Conservation (phyloP, 2,329 filamentous ascomycete genomes). For the Grosmannia clavigera region DNA sequence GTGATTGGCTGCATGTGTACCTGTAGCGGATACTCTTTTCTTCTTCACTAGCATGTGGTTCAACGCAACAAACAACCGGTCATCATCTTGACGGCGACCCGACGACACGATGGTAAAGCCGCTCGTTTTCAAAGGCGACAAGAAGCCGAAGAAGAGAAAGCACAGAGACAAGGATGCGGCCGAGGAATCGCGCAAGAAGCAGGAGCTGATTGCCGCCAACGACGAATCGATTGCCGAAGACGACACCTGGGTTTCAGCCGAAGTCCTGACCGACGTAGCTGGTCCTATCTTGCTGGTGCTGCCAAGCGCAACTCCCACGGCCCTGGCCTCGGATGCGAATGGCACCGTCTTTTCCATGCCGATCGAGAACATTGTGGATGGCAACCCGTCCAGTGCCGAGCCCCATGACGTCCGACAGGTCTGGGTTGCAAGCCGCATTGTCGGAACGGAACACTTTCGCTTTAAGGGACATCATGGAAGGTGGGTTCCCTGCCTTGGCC, state of each 20-base stretch:
- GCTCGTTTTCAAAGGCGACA: constrained; percentile 93
- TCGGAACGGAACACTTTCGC: constrained; percentile 68
- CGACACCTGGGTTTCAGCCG: constrained; percentile 86
- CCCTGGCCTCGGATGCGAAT: constrained; percentile 72
- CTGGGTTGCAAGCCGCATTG: constrained; percentile 77
- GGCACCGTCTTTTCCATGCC: constrained; percentile 74
- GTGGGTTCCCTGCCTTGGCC: constrained; percentile 29
- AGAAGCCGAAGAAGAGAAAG: constrained; percentile 87
- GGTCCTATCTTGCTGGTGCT: constrained; percentile 78
- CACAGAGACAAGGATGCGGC: constrained; percentile 39
- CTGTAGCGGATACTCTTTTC: neutral
- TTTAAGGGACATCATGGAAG: constrained; percentile 86
- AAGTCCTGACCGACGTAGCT: constrained; percentile 57
- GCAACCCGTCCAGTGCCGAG: constrained; percentile 71
- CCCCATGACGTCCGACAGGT: constrained; percentile 94
- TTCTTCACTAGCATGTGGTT: neutral
- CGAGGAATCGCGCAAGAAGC: constrained; percentile 21
- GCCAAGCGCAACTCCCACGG: constrained; percentile 58
- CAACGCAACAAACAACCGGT: neutral
- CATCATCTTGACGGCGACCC: neutral
- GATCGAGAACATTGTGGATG: constrained; percentile 81
- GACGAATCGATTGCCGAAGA: constrained; percentile 43
- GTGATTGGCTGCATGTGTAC: neutral
- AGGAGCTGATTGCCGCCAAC: constrained; percentile 22
- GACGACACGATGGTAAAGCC: constrained; percentile 62